These are phyloP conservation scores for Trichoderma harzianum DNA, from an alignment of 2,329 filamentous ascomycete species.

Conservation along the genomic window DNA sequence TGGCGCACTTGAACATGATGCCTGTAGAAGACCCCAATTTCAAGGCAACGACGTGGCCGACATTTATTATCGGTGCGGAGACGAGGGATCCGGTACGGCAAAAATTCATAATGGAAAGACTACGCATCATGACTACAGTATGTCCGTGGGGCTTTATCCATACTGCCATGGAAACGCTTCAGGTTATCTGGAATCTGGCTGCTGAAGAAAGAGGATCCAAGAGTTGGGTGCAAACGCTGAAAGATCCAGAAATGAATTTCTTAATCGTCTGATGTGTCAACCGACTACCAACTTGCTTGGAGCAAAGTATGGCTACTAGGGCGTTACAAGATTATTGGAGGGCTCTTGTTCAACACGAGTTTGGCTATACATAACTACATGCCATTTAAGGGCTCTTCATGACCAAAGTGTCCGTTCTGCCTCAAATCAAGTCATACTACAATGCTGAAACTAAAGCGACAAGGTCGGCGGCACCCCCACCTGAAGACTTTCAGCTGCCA, in stretches of 20 bases:
- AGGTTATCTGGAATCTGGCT: slow-evolving; percentile 42
- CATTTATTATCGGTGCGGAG: slow-evolving; percentile 55
- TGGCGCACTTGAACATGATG: slow-evolving; percentile 46
- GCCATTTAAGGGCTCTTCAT: neutral
- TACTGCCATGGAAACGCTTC: slow-evolving; percentile 45
- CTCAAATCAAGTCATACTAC: neutral
- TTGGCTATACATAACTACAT: neutral
- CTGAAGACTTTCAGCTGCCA: neutral
- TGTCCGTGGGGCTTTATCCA: slow-evolving; percentile 50
- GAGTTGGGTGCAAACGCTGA: slow-evolving; percentile 45
- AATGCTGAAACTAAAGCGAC: neutral
- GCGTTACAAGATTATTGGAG: neutral
- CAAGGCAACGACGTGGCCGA: slow-evolving; percentile 56
- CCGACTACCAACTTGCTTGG: neutral
- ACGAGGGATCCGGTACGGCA: slow-evolving; percentile 41
- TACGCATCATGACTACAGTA: slow-evolving; percentile 38
- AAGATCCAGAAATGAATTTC: slow-evolving; percentile 40
- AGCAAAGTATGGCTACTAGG: neutral
- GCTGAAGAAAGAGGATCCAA: slow-evolving; percentile 28
- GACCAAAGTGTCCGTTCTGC: neutral
- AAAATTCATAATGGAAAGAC: slow-evolving; percentile 47
- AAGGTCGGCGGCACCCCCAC: neutral
- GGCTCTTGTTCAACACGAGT: neutral
- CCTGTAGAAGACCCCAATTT: slow-evolving; percentile 49
- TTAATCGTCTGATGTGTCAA: slow-evolving; percentile 36